Conservation (phyloP, 148 eudicot genomes). For the Rhododendron williamsianum region DNA sequence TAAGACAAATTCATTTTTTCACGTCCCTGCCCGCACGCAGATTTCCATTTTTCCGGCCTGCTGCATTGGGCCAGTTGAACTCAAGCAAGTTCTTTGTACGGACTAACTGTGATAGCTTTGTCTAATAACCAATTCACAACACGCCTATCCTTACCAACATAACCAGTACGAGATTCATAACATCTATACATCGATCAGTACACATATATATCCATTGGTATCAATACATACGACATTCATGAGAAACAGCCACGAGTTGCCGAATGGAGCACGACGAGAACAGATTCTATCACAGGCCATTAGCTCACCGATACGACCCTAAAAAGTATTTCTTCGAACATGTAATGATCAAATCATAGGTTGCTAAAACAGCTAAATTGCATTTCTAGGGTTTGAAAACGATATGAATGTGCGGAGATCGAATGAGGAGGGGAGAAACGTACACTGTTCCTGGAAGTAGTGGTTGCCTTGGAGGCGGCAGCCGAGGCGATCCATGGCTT, state of each 20-base stretch:
- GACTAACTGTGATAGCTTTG: background rate
- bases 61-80: background rate
- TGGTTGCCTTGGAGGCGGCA: slow-evolving; percentile 78
- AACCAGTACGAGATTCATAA: background rate
- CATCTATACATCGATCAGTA: background rate
- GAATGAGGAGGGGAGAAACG: background rate
- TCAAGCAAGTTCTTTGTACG: background rate
- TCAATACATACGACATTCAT: background rate
- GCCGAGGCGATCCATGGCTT: slow-evolving; percentile 95
- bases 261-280: background rate
- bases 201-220: background rate
- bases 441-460: slow-evolving; percentile 75
- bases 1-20: background rate
- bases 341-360: background rate
- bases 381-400: background rate
- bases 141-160: background rate
- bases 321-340: background rate
- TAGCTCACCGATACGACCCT: background rate
- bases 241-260: background rate
- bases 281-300: background rate
- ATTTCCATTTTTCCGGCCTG: background rate
- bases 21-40: background rate
- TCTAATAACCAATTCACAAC: background rate
- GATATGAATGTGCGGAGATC: background rate
- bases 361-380: background rate